These are phyloP conservation scores for Balakata baccata DNA, from an alignment of 345 rosid genomes.

Conservation along the genomic window DNA sequence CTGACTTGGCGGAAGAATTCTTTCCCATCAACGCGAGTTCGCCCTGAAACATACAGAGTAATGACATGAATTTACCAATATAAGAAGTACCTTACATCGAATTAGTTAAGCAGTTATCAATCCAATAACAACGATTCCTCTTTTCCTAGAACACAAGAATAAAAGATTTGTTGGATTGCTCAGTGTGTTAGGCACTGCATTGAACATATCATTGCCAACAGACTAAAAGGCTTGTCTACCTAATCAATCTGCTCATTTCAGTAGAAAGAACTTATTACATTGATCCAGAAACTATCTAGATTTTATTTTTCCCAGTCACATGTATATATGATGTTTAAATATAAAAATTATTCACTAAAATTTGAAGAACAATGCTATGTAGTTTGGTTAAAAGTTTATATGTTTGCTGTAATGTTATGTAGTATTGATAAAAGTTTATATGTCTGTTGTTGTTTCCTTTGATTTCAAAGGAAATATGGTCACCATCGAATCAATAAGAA, in stretches of 20 bases:
- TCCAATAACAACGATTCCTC: not conserved
- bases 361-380: not conserved
- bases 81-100: not conserved
- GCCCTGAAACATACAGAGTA: constrained; percentile 40
- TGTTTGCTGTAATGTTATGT: not conserved
- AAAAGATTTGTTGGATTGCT: not conserved
- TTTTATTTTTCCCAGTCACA: not conserved
- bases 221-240: not conserved
- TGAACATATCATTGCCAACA: not conserved
- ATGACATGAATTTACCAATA: not conserved
- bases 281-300: not conserved
- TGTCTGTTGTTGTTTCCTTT: not conserved
- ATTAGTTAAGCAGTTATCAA: not conserved
- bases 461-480: not conserved
- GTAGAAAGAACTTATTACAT: not conserved
- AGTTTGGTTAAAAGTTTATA: not conserved
- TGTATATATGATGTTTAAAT: not conserved
- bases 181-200: not conserved
- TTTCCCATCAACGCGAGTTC: constrained; percentile 87
- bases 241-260: not conserved
- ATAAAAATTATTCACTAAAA: not conserved
- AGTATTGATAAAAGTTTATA: not conserved
- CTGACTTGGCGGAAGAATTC: constrained; percentile 97
- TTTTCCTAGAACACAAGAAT: not conserved
- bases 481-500: not conserved